A percentile compares a stretch with the other conserved stretches of the same genome.
phyloP scores from a whole-genome alignment of 306 rosid genomes.

The Parietaria judaica region DNA sequence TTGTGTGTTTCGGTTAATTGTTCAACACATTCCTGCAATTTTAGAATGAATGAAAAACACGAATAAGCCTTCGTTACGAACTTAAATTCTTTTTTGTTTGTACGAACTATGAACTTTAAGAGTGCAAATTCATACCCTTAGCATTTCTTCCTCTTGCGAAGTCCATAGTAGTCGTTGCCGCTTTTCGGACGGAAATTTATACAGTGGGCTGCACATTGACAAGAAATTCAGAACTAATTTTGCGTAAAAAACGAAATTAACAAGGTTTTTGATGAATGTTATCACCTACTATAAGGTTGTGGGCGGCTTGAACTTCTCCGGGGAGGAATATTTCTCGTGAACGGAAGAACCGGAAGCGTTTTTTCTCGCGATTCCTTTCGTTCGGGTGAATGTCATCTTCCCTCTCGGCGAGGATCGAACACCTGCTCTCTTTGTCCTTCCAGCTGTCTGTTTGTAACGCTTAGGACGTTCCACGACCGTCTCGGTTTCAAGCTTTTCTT shows the following conservation, averaged over 20 bases:
- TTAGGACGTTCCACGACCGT: conserved; percentile 1
- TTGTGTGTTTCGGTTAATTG: conserved; percentile 11
- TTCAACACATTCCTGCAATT: conserved; percentile 56
- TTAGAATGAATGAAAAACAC: conserved; percentile 1
- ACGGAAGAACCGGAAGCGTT: background rate
- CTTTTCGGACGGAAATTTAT: conserved; percentile 13
- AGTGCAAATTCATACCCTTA: conserved; percentile 31
- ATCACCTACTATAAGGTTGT: conserved; percentile 19
- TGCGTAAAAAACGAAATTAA: background rate
- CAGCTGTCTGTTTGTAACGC: conserved; percentile 31
- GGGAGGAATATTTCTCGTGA: conserved; percentile 12
- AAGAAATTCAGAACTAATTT: background rate
- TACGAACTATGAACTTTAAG: background rate
- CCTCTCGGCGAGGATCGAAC: conserved; percentile 13
- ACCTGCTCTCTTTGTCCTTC: conserved; percentile 6
- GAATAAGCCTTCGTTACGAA: too few species aligned
- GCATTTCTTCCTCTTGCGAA: conserved; percentile 35
- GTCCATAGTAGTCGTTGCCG: conserved; percentile 36
- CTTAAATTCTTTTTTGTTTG: too few species aligned
- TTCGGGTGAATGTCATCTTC: conserved; percentile 12
- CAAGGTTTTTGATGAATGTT: background rate
- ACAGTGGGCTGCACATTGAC: conserved; percentile 23
- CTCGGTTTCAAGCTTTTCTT: conserved; percentile 20
- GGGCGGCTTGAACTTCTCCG: conserved; percentile 11
- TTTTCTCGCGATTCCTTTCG: conserved; percentile 1